These are phyloP conservation scores for Epichloe hybrida DNA, from an alignment of 2,329 filamentous ascomycete genomes.

Conservation along the genomic window DNA sequence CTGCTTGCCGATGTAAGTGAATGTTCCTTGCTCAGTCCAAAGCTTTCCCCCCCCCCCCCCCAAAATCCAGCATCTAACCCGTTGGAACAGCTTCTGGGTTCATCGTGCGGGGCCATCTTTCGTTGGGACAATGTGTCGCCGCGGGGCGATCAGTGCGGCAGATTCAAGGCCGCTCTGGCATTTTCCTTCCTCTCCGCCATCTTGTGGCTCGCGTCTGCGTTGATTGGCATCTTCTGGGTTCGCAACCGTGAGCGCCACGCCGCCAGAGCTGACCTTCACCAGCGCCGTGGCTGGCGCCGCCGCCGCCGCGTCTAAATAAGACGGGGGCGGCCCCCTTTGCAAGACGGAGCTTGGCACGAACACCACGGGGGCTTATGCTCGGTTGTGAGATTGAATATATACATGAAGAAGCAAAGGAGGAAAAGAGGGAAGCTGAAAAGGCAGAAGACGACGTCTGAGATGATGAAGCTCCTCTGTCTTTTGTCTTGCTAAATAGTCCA, in stretches of 20 bases:
- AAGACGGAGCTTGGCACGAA: no score
- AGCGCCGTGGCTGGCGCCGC: constrained; percentile 28
- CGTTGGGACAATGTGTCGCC: constrained; percentile 43
- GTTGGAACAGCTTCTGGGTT: constrained; percentile 24
- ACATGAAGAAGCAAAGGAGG: background rate
- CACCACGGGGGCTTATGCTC: no score
- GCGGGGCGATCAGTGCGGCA: constrained; percentile 41
- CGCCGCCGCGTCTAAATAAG: constrained; percentile 27
- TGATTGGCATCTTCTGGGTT: constrained; percentile 44
- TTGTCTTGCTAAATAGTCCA: background rate
- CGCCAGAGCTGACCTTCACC: constrained; percentile 15
- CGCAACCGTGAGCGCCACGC: constrained; percentile 24
- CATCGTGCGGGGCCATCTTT: constrained; percentile 43
- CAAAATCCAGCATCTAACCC: background rate
- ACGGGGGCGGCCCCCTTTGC: no score
- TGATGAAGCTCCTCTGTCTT: background rate
- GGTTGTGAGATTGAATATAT: no score
- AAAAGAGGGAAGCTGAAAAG: background rate
- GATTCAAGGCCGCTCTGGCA: constrained; percentile 58
- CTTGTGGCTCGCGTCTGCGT: constrained; percentile 52
- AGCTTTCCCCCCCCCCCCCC: no score
- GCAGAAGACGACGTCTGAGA: no score
- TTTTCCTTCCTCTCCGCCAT: constrained; percentile 60
- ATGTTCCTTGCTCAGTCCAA: background rate
- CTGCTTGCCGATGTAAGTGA: constrained; percentile 46